phyloP scores from a whole-genome alignment of 2,329 filamentous ascomycete species.

The Aspergillus novoparasiticus region DNA sequence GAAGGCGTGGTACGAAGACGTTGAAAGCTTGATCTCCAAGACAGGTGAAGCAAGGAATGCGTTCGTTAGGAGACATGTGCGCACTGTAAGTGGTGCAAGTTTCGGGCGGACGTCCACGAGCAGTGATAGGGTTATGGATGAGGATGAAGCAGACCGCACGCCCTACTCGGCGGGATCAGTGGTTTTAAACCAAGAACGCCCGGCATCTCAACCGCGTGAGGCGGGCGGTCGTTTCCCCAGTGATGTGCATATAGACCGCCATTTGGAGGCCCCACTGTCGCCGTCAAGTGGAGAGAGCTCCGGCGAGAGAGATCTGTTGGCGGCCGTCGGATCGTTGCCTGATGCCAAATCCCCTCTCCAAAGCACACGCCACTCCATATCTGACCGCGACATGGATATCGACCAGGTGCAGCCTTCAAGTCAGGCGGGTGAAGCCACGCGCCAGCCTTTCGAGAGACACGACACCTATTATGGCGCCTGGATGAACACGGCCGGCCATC shows the following conservation, averaged over 20 bases:
- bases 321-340: conserved; percentile 60
- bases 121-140: conserved; percentile 76
- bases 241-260: conserved; percentile 84
- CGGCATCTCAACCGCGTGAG: conserved; percentile 59
- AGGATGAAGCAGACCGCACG: conserved; percentile 68
- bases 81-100: conserved; percentile 71
- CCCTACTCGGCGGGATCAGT: conserved; percentile 64
- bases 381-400: conserved; percentile 16
- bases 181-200: conserved; percentile 40
- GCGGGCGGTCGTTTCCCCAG: conserved; percentile 97
- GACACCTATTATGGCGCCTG: conserved; percentile 55
- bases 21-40: conserved; percentile 85
- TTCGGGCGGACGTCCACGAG: conserved; percentile 63
- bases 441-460: conserved; percentile 26
- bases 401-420: conserved; percentile 17
- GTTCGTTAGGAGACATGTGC: conserved; percentile 80
- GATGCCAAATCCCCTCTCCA: conserved; percentile 44
- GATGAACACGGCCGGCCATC: conserved; percentile 45
- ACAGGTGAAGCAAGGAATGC: conserved; percentile 84
- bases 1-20: conserved; percentile 95
- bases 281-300: conserved; percentile 82
- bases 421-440: conserved; percentile 11
- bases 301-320: conserved; percentile 64
- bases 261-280: conserved; percentile 77
- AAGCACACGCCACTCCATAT: conserved; percentile 39